Base-by-base conservation (phyloP, 805 yeast species). In the Schizosaccharomyces octosporus region DNA sequence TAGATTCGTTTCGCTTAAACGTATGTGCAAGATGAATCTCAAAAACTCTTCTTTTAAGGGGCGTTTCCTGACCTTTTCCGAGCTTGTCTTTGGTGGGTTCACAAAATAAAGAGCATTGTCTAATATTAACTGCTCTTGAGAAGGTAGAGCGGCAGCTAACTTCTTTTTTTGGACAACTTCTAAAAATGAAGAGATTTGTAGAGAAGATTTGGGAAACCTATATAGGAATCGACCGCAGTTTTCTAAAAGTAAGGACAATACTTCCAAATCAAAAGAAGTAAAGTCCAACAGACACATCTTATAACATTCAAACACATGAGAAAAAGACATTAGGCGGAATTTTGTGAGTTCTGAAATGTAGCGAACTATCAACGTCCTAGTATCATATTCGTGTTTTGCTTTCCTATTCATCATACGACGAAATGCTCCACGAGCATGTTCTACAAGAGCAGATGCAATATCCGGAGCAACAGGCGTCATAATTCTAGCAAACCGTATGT, bases 311-410 rank as follows among this genome's bases (percentile, higher is more conserved):
- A 87, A 84, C 13, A 83, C 74, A 63, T 83, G 75, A 69, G 81
- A 82, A n/a, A 76, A 72, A 0, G 95, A 90, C 17, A 87, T 74
- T 63, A 87, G 70, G 65, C 78, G 80, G 69, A 88, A 88, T 68
- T 85, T 87, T 41, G 84, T 79, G 72, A 88, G 73, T 67, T 89
- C 96, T 59, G 81, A 73, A 65, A 85, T 81, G 65, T 85, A 83
- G 27, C 77, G 74, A 45, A 85, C 77, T 65, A 77, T 64, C 36
- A 64, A 63, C 15, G 65, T 27, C 27, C 71, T 62, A 17, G 62
- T 45, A 48, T 63, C 64, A 4, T 48, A 43, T 6, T 62, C 27
- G 13, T 60, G 59, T 5, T 63, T 61, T 21, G 64, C 64, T 39
- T 64, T 63, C 57, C 63, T 63, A 43, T 65, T 58, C 42, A 66